A percentile compares a stretch with the other conserved stretches of the same genome.
Evolutionary conservation across 2,329 filamentous ascomycete genomes (phyloP).

Genomic region (Trichoderma koningiopsis): DNA sequence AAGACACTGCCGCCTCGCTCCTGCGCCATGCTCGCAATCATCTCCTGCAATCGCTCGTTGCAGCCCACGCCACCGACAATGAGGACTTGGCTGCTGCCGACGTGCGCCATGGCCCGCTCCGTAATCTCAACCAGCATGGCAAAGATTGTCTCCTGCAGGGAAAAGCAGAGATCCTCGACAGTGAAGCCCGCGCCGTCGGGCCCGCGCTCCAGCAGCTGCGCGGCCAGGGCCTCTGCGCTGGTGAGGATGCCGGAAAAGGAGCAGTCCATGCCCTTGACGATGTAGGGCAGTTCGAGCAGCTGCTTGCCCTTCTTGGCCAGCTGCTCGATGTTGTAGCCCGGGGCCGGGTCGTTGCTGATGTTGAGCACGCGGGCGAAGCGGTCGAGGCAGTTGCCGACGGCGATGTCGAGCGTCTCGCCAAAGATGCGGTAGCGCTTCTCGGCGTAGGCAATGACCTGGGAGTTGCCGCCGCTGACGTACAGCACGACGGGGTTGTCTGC

Average conservation of each 20-base stretch:
- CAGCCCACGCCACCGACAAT: conserved; percentile 96
- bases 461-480: conserved; percentile 95
- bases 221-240: conserved; percentile 77
- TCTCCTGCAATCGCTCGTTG: conserved; percentile 91
- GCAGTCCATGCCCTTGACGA: conserved; percentile 98
- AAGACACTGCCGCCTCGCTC: conserved; percentile 89
- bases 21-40: conserved; percentile 96
- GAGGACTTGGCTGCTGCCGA: conserved; percentile 85
- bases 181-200: conserved; percentile 64
- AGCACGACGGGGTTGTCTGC: conserved; percentile 90
- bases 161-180: conserved; percentile 86
- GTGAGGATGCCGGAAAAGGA: conserved; percentile 92
- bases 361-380: conserved; percentile 88
- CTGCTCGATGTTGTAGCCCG: conserved; percentile 97
- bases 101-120: conserved; percentile 97
- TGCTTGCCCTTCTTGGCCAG: conserved; percentile 73
- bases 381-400: conserved; percentile 96
- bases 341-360: conserved; percentile 94
- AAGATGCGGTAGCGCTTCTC: conserved; percentile 96
- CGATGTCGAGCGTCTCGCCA: conserved; percentile 95
- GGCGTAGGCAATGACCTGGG: conserved; percentile 96
- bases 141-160: conserved; percentile 90
- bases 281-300: conserved; percentile 87
- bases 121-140: conserved; percentile 99
- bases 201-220: conserved; percentile 57